These are phyloP conservation scores for Lecanicillium sp. DNA, from an alignment of 2,329 filamentous ascomycete species.

Conservation along the genomic window DNA sequence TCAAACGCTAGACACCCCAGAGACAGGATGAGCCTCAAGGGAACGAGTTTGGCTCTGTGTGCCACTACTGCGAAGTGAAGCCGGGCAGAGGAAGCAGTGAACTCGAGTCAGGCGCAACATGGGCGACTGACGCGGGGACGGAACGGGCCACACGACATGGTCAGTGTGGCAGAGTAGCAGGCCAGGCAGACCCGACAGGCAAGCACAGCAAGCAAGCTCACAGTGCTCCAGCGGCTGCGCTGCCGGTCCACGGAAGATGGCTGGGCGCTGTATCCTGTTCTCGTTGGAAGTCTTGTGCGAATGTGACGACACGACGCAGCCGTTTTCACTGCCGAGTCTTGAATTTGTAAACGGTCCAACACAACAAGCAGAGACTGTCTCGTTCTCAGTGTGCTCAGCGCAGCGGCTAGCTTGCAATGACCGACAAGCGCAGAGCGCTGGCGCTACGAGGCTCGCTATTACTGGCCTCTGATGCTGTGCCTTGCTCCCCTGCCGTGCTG, in stretches of 20 bases:
- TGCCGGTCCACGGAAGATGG: too few relatives aligned
- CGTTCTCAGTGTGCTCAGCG: not conserved
- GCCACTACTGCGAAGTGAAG: not conserved
- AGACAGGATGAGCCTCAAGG: not conserved
- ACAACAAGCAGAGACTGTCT: not conserved
- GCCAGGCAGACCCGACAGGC: too few relatives aligned
- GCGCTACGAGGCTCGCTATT: conserved; percentile 3
- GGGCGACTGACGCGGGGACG: too few relatives aligned
- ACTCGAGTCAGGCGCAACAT: not conserved
- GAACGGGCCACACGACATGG: too few relatives aligned
- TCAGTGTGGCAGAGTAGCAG: too few relatives aligned
- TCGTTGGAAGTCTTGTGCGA: too few relatives aligned
- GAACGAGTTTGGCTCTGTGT: not conserved
- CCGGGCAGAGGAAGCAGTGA: not conserved
- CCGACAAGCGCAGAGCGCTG: conserved; percentile 6
- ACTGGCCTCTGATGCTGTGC: conserved; percentile 1
- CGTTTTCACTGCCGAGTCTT: not conserved
- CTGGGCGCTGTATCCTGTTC: too few relatives aligned
- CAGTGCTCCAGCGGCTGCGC: too few relatives aligned
- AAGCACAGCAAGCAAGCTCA: too few relatives aligned
- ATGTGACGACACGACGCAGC: too few relatives aligned
- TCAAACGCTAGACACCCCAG: not conserved
- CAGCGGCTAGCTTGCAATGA: conserved; percentile 8
- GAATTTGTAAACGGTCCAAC: not conserved
- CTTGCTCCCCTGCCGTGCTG: not conserved